Conservation (phyloP, 2,329 filamentous ascomycete genomes). For the Calonectria pseudoreteaudii region DNA sequence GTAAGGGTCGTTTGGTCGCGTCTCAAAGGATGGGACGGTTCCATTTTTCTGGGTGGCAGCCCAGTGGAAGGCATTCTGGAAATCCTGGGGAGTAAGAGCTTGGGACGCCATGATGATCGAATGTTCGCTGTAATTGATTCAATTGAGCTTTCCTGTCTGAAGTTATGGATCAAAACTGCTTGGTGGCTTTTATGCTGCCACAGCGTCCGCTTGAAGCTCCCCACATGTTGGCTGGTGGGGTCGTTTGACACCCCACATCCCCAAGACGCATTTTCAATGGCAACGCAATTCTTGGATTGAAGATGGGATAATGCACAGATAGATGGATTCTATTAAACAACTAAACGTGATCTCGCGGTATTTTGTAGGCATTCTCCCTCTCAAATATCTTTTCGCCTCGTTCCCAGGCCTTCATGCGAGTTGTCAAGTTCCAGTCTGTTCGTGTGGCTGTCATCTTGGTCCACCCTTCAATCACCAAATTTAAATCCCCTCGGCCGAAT, state of each 20-base stretch:
- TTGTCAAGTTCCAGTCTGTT: neutral
- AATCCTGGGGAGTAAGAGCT: conserved; percentile 46
- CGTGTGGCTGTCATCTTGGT: conserved; percentile 6
- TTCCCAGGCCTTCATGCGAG: conserved; percentile 15
- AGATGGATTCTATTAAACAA: neutral
- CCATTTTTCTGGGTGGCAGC: conserved; percentile 69
- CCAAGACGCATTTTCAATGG: neutral
- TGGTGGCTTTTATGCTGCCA: neutral
- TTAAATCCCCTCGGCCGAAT: neutral
- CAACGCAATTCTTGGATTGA: neutral
- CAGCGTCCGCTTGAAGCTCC: neutral
- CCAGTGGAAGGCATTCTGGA: conserved; percentile 66
- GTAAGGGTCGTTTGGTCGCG: conserved; percentile 54
- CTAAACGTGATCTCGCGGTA: conserved; percentile 4
- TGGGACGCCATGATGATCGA: conserved; percentile 6
- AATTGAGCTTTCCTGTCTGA: neutral
- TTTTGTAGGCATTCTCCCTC: neutral
- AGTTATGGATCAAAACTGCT: neutral
- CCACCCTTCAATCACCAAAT: conserved; percentile 8
- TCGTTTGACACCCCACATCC: neutral
- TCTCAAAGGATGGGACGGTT: conserved; percentile 63
- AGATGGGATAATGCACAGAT: neutral
- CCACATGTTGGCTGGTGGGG: neutral
- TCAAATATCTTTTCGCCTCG: neutral
- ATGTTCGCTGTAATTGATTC: neutral